Base-by-base conservation (phyloP, 1,139 yeast genomes). In the Yamadazyma songkhlaensis region DNA sequence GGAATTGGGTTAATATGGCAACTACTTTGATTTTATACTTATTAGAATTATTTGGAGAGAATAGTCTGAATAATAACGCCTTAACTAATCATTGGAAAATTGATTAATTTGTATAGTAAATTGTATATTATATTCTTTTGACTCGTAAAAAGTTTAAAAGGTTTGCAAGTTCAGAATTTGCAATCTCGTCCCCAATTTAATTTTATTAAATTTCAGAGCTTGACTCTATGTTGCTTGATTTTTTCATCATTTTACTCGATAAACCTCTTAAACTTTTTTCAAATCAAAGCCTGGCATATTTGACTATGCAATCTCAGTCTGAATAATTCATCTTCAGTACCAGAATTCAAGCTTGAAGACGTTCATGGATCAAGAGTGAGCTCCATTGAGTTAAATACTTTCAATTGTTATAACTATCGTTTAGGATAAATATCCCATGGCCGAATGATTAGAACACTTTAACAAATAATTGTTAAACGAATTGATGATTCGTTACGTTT, bases 1-100 rank as follows among this genome's bases (percentile, higher is more conserved):
- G 98, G 97, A 88, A 90, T 50, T 90, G 97, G 97, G 75, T 86
- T 41, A 90, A 90, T 55, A 86, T 90, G 72, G 81, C 81, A 47
- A 77, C 84, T 38, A 85, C 95, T 9, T 66, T 92, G 41, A 64
- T 79, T n/a, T 66, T 92, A 34, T 92, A 92, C 60, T 81, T 84
- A 28, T 70, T 85, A 39, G 97, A 90, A 61, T 67, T 90, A 37
- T 64, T 79, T 53, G 70, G 72, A 14, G 60, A 61, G 31, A 55
- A 53, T 36, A 53, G 57, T 30, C 27, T 35, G 14, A 55, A 66
- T 1, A 59, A 64, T 28, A 56, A 59, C 35, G 57, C 67, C 31
- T 54, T 66, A 43, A 61, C 71, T 34, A 60, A 61, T 43, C 73
- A 68, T 44, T 72, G 77, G 76, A 65, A 65, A 49, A 59, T 64